Conservation (phyloP, 2,329 filamentous ascomycete species). For the Atkinsonella hypoxylon region DNA sequence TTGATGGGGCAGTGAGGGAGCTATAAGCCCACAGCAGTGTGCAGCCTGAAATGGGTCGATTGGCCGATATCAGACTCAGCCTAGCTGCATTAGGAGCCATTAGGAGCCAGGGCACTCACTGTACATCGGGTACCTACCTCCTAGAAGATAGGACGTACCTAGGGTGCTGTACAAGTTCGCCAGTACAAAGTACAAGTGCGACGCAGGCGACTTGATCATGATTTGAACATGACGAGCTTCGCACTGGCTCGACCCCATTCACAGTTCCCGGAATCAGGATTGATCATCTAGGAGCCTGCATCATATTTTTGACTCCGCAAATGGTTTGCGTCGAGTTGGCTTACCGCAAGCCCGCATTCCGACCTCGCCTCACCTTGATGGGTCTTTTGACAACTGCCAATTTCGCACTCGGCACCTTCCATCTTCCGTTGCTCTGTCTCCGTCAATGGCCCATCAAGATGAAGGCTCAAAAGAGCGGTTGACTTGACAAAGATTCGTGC, state of each 20-base stretch:
- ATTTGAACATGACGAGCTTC: background rate
- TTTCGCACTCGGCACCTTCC: background rate
- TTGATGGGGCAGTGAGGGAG: background rate
- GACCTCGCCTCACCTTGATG: constrained; percentile 7
- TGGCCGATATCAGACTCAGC: background rate
- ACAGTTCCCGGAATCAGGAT: background rate
- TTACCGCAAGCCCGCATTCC: constrained; percentile 6
- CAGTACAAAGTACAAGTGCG: background rate
- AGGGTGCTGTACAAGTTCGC: background rate
- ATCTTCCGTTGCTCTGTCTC: background rate
- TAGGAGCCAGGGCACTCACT: background rate
- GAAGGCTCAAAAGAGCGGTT: background rate
- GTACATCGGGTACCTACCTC: no score
- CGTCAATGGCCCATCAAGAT: background rate
- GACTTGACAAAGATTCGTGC: background rate
- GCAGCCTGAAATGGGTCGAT: background rate
- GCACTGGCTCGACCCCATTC: background rate
- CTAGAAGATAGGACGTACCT: no score
- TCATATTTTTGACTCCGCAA: background rate
- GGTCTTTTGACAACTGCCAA: background rate
- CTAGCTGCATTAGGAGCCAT: background rate
- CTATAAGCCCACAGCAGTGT: background rate
- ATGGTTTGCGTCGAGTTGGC: constrained; percentile 3
- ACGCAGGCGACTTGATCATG: background rate
- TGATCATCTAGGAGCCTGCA: background rate